These are phyloP conservation scores for Eremothecium cymbalariae DNA, from an alignment of 1,139 yeast species.

Conservation along the genomic window DNA sequence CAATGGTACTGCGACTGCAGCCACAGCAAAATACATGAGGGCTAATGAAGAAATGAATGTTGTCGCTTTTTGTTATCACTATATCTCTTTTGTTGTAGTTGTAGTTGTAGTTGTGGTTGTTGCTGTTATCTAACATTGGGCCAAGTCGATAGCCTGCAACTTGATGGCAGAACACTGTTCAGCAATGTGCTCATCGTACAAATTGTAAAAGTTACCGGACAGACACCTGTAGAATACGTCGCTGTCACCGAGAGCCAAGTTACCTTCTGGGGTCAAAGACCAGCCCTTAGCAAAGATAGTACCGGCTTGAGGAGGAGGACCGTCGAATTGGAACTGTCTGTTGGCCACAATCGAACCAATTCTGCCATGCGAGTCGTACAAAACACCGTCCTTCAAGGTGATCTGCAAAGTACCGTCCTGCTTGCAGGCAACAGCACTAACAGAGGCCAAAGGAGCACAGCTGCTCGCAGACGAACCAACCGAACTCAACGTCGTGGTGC, in stretches of 20 bases:
- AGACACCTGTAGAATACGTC: conserved; percentile 70
- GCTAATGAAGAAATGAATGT: background rate
- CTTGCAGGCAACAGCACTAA: conserved; percentile 40
- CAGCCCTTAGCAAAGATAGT: conserved; percentile 81
- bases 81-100: no score
- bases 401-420: conserved; percentile 46
- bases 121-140: conserved; percentile 41
- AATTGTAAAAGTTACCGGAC: conserved; percentile 77
- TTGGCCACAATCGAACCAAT: conserved; percentile 77
- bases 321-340: conserved; percentile 86
- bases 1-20: conserved; percentile 1
- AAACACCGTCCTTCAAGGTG: conserved; percentile 45
- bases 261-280: conserved; percentile 57
- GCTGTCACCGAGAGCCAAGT: conserved; percentile 61
- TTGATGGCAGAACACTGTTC: conserved; percentile 60
- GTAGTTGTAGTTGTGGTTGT: no score
- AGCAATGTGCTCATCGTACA: conserved; percentile 64
- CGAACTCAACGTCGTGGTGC: conserved; percentile 16
- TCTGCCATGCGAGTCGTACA: conserved; percentile 61
- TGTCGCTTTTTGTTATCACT: no score
- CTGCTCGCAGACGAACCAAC: no score
- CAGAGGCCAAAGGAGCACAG: no score
- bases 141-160: conserved; percentile 57
- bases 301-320: conserved; percentile 90
- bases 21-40: no score